phyloP scores from a whole-genome alignment of 2,329 filamentous ascomycete species.

The Malbranchea zuffiana region DNA sequence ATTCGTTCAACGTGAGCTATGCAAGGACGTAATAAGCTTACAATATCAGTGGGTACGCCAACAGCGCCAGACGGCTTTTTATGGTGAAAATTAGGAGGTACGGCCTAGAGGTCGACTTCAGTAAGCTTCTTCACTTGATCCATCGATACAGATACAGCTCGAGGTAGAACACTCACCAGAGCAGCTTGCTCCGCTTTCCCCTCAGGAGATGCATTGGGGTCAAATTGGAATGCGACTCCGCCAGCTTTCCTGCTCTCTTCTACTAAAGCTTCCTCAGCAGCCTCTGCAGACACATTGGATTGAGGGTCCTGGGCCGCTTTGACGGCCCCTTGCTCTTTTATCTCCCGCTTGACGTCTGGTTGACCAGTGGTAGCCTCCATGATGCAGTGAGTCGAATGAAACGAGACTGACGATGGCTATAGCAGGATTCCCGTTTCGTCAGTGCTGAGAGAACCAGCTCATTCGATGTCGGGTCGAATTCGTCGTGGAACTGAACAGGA shows the following conservation, averaged over 20 bases:
- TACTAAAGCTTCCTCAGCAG: constrained; percentile 62
- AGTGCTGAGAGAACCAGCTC: constrained; percentile 3
- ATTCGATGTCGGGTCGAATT: constrained; percentile 3
- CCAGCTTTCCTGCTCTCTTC: constrained; percentile 70
- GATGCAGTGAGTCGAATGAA: neutral
- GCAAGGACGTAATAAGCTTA: constrained; percentile 23
- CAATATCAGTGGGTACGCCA: constrained; percentile 62
- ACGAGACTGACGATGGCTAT: neutral
- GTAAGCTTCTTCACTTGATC: constrained; percentile 1
- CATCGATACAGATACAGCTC: neutral
- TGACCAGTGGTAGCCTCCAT: constrained; percentile 11
- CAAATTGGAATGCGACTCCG: constrained; percentile 69
- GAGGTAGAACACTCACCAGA: constrained; percentile 54
- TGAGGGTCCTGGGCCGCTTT: constrained; percentile 60
- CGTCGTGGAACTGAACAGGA: too few species aligned
- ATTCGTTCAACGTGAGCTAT: neutral
- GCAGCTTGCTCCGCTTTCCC: constrained; percentile 72
- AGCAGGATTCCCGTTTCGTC: constrained; percentile 6
- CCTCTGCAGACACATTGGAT: constrained; percentile 54
- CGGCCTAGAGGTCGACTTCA: constrained; percentile 8
- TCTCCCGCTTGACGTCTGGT: constrained; percentile 43
- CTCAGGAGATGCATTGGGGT: constrained; percentile 71
- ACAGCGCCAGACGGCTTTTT: constrained; percentile 31
- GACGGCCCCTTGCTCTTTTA: constrained; percentile 69
- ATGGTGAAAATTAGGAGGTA: constrained; percentile 45